Conservation (phyloP, 345 rosid genomes). For the Geranium brycei region DNA sequence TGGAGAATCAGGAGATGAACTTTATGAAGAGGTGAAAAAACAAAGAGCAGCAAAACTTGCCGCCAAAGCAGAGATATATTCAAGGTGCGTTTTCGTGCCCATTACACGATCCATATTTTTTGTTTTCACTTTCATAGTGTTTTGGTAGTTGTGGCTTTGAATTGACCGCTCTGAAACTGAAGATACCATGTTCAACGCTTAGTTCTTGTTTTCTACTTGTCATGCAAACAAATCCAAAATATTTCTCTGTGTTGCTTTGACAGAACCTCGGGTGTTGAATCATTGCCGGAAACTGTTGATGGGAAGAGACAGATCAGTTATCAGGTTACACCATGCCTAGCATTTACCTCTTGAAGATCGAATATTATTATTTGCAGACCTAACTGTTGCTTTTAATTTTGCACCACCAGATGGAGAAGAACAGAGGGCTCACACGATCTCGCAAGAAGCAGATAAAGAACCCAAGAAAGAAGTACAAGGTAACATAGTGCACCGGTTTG, state of each 20-base stretch:
- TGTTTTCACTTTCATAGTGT: too few relatives aligned
- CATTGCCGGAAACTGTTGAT: constrained; percentile 46
- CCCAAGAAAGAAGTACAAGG: constrained; percentile 83
- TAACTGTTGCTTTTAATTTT: background rate
- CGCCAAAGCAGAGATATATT: constrained; percentile 49
- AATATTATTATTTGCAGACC: background rate
- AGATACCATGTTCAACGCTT: too few relatives aligned
- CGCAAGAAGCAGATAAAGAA: constrained; percentile 53
- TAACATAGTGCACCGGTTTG: constrained; percentile 6
- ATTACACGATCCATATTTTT: background rate
- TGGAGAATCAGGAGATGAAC: constrained; percentile 37
- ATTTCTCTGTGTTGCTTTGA: constrained; percentile 1
- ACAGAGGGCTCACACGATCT: constrained; percentile 60
- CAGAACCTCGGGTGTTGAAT: constrained; percentile 25
- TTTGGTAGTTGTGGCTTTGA: too few relatives aligned
- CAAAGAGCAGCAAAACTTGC: constrained; percentile 50
- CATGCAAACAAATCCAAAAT: too few relatives aligned
- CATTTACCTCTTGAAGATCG: constrained; percentile 1
- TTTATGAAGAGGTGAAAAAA: constrained; percentile 44
- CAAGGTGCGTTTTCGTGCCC: constrained; percentile 31
- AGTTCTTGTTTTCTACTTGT: too few relatives aligned
- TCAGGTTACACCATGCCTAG: constrained; percentile 28
- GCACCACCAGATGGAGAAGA: constrained; percentile 39
- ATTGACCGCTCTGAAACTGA: too few relatives aligned
- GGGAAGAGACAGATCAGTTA: constrained; percentile 48